Conservation (phyloP, 805 yeast species). For the Blastobotrys terrestris region DNA sequence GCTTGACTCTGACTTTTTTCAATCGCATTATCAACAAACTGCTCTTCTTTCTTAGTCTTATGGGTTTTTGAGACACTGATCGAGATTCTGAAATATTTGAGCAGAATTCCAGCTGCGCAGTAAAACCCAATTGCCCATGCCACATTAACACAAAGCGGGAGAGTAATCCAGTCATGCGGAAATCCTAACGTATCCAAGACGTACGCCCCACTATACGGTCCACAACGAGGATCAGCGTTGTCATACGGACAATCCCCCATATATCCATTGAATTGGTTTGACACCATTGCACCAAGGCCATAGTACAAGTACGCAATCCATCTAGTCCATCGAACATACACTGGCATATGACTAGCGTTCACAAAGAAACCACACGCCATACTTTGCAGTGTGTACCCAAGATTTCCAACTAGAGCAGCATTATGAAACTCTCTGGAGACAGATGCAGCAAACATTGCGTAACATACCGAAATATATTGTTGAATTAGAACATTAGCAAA, state of each 20-base stretch:
- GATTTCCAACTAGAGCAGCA: slow-evolving; percentile 56
- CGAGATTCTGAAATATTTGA: slow-evolving; percentile 47
- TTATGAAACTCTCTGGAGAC: slow-evolving; percentile 54
- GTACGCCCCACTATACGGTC: slow-evolving; percentile 48
- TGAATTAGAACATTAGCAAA: slow-evolving; percentile 53
- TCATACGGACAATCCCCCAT: slow-evolving; percentile 49
- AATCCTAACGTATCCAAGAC: slow-evolving; percentile 55
- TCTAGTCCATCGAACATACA: slow-evolving; percentile 79
- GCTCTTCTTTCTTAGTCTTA: slow-evolving; percentile 12
- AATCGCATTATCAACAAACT: slow-evolving; percentile 16
- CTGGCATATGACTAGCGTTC: slow-evolving; percentile 69
- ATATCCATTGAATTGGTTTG: slow-evolving; percentile 61
- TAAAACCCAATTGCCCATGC: slow-evolving; percentile 56
- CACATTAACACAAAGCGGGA: slow-evolving; percentile 55
- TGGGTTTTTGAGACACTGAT: slow-evolving; percentile 41
- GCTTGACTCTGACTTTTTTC: slow-evolving; percentile 9
- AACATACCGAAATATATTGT: slow-evolving; percentile 49
- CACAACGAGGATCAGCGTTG: slow-evolving; percentile 34
- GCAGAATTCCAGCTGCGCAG: slow-evolving; percentile 40
- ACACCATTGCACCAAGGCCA: slow-evolving; percentile 59
- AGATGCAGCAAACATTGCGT: slow-evolving; percentile 49
- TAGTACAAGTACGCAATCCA: slow-evolving; percentile 75
- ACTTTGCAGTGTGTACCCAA: slow-evolving; percentile 63
- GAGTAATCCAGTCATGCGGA: slow-evolving; percentile 53
- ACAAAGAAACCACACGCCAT: slow-evolving; percentile 79